Evolutionary conservation across 306 rosid genomes (phyloP), one percentile per base, ranked within the genome.

Genomic region (Dryas drummondii): DNA sequence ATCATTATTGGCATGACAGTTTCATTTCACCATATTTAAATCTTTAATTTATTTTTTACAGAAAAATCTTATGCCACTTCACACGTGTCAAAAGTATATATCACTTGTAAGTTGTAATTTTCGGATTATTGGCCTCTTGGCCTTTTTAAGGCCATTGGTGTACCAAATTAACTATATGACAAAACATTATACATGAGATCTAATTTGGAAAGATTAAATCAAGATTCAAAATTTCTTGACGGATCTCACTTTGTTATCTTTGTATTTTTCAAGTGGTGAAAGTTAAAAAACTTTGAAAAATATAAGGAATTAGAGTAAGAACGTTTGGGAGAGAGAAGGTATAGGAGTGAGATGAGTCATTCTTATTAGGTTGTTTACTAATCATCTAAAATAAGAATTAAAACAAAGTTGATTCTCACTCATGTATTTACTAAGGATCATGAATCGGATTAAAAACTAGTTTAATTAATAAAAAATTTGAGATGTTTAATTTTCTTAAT

Each of bases 11-110:
- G 66, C 57, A 19, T 46, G 76, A 72, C n/a, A 57, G 57, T 45
- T 37, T 40, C 76, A 72, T 46, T 45, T 72, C 76, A 72, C 76
- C 76, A 57, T 57, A 22, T 26, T 58, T 8, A 46, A 12, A 14
- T 55, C 65, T 5, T 22, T 22, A 22, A 22, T 46, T 3, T 5
- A 11, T 19, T 71, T 26, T 53, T 1, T 9, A 22, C 49, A 44
- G 5, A 10, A 14, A 22, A 45, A 9, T 72, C 57, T 46, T 46
- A n/a, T 46, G 32, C 67, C 45, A 58, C 9, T 26, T 72, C 32
- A 71, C 63, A 16, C 75, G 55, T 72, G 47, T 46, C 68, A 59
- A 59, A 46, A 58, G 9, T 22, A 22, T 22, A 44, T 13, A 32
- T 9, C 44, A 54, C 61, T 22, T 44, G 8, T 19, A 12, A 45